Conservation (phyloP, 345 rosid genomes). For the Moricandia arvensis region DNA sequence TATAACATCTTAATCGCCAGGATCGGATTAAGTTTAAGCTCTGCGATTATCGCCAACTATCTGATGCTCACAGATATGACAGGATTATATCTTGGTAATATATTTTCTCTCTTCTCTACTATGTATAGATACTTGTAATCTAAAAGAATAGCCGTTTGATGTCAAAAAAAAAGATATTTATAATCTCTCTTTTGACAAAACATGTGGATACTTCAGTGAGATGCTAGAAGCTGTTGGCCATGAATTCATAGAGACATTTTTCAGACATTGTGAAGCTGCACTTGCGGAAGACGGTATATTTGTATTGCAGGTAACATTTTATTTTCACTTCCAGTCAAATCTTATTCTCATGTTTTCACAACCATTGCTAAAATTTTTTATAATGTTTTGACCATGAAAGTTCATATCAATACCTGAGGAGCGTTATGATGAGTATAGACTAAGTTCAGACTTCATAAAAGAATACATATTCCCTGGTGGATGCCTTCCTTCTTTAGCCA, state of each 20-base stretch:
- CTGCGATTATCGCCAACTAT: slow-evolving; percentile 59
- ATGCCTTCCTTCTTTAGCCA: slow-evolving; percentile 71
- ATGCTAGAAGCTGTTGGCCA: slow-evolving; percentile 89
- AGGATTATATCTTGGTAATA: slow-evolving; percentile 76
- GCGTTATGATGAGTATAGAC: slow-evolving; percentile 59
- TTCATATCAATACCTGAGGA: slow-evolving; percentile 77
- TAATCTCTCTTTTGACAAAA: background rate
- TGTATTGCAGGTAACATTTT: slow-evolving; percentile 58
- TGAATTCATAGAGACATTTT: slow-evolving; percentile 73
- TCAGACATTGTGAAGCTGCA: slow-evolving; percentile 63
- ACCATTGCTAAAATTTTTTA: background rate
- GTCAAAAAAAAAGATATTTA: too few species aligned
- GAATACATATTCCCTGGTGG: slow-evolving; percentile 90
- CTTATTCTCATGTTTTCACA: background rate
- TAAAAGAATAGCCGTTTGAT: too few species aligned
- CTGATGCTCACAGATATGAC: background rate
- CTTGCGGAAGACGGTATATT: slow-evolving; percentile 68
- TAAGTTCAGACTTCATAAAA: slow-evolving; percentile 67
- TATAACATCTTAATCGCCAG: slow-evolving; percentile 32
- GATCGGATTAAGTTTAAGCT: slow-evolving; percentile 58
- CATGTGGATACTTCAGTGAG: slow-evolving; percentile 51
- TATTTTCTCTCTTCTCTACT: background rate
- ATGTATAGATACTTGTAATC: background rate
- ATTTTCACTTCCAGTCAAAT: background rate
- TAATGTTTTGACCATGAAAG: slow-evolving; percentile 35